Percentiles rank a stretch among this genome's conserved stretches.
Conservation (phyloP, 352 stramenopile species). For the Pythium grandisporangium region DNA sequence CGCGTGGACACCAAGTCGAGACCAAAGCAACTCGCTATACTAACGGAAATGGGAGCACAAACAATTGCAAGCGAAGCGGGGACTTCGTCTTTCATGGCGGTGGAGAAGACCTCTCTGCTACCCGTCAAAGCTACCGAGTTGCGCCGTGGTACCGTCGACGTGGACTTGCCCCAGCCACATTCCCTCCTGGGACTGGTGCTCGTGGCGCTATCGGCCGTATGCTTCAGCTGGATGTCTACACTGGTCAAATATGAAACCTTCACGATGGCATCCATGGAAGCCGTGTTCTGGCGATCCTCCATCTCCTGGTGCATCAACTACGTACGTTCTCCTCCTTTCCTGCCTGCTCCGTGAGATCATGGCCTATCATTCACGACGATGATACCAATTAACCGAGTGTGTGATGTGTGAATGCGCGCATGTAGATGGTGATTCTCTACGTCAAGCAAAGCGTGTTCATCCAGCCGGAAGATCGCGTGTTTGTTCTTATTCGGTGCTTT, state of each 20-base stretch:
- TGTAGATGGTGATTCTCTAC: not conserved
- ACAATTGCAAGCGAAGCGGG: too few relatives aligned
- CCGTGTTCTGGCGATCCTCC: slow-evolving; percentile 17
- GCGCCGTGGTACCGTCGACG: too few relatives aligned
- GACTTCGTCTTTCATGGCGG: too few relatives aligned
- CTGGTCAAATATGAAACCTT: slow-evolving; percentile 15
- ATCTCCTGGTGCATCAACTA: slow-evolving; percentile 12
- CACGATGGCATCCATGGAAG: slow-evolving; percentile 18
- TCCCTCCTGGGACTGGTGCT: slow-evolving; percentile 9
- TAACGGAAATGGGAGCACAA: too few relatives aligned
- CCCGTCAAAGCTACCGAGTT: too few relatives aligned
- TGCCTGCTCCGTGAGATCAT: not conserved
- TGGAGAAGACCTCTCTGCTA: too few relatives aligned
- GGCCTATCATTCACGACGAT: too few relatives aligned
- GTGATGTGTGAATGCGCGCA: not conserved
- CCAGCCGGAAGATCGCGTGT: slow-evolving; percentile 26
- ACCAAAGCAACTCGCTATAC: too few relatives aligned
- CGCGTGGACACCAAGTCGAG: too few relatives aligned
- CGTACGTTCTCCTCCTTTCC: slow-evolving; percentile 1
- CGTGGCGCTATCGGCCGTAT: slow-evolving; percentile 13
- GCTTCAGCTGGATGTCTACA: slow-evolving; percentile 19
- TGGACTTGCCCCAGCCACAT: slow-evolving; percentile 6
- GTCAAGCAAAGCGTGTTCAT: not conserved
- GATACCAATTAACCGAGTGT: not conserved
- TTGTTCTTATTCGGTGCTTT: slow-evolving; percentile 59